Conservation (phyloP, 2,329 filamentous ascomycete species). For the Coniochaeta sp. region DNA sequence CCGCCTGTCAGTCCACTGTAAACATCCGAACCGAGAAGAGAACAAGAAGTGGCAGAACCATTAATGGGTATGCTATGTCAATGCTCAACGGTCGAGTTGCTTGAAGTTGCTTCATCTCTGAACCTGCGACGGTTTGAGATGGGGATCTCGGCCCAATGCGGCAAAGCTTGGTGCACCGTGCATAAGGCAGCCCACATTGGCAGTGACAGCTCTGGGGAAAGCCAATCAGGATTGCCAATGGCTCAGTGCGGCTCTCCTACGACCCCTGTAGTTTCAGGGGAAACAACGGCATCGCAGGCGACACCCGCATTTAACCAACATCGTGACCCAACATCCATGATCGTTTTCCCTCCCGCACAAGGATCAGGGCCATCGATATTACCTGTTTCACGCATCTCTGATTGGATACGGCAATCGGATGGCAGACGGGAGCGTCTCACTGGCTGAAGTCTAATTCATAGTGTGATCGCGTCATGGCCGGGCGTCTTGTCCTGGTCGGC, state of each 20-base stretch:
- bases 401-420: not conserved
- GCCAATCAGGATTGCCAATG: not conserved
- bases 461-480: not conserved
- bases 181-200: not conserved
- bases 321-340: not conserved
- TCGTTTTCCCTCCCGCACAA: not conserved
- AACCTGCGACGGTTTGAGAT: constrained; percentile 16
- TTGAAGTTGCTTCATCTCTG: constrained; percentile 10
- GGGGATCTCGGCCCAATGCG: constrained; percentile 9
- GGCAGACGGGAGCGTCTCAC: not conserved
- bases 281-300: not conserved
- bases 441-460: not conserved
- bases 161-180: not conserved
- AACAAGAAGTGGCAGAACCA: not conserved
- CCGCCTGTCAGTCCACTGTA: too few species aligned
- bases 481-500: not conserved
- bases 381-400: not conserved
- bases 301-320: not conserved
- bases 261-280: not conserved
- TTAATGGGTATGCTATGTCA: constrained; percentile 1
- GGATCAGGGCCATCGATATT: not conserved
- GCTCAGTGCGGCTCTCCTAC: not conserved
- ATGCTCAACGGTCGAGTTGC: constrained; percentile 13
- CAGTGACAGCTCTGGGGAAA: not conserved
- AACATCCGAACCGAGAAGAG: not conserved